Percentiles rank a stretch among this genome's conserved stretches.
These are phyloP conservation scores for Colletotrichum filicis DNA, from an alignment of 2,329 filamentous ascomycete genomes.

Conservation along the genomic window DNA sequence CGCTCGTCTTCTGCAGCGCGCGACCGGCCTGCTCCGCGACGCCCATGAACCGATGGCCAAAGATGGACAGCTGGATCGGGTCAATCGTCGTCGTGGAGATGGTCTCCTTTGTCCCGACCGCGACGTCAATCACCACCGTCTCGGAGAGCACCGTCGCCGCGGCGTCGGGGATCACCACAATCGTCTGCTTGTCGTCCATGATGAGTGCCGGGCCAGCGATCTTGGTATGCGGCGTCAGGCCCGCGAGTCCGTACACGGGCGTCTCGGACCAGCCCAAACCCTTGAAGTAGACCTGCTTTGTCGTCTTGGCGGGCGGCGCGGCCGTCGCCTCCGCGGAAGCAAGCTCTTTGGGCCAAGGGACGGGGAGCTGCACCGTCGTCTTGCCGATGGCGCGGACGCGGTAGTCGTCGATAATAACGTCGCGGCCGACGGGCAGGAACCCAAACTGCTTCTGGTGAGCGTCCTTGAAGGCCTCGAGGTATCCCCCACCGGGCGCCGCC, in stretches of 20 bases:
- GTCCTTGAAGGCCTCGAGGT: constrained; percentile 47
- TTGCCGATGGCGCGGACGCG: constrained; percentile 52
- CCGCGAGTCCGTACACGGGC: constrained; percentile 74
- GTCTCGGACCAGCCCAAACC: constrained; percentile 56
- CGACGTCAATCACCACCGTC: constrained; percentile 54
- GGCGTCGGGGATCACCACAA: constrained; percentile 75
- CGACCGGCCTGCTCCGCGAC: constrained; percentile 88
- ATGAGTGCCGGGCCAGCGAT: constrained; percentile 75
- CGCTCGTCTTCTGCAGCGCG: constrained; percentile 81
- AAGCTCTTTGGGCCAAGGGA: constrained; percentile 21
- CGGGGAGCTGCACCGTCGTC: constrained; percentile 21
- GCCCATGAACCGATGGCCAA: constrained; percentile 85
- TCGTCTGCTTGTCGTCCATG: constrained; percentile 76
- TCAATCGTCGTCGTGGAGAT: constrained; percentile 56
- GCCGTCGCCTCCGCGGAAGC: constrained; percentile 3
- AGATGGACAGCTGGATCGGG: constrained; percentile 80
- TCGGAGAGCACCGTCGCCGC: constrained; percentile 54
- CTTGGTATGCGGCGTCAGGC: constrained; percentile 68
- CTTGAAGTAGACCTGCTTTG: constrained; percentile 36
- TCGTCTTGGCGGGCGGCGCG: constrained; percentile 14
- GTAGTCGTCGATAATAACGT: constrained; percentile 55
- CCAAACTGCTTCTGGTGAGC: constrained; percentile 54
- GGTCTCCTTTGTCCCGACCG: constrained; percentile 24
- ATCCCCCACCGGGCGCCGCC: constrained; percentile 33
- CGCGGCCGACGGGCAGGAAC: constrained; percentile 48